phyloP scores from a whole-genome alignment of 495 filamentous ascomycete species.

The Penicillium nucicola region DNA sequence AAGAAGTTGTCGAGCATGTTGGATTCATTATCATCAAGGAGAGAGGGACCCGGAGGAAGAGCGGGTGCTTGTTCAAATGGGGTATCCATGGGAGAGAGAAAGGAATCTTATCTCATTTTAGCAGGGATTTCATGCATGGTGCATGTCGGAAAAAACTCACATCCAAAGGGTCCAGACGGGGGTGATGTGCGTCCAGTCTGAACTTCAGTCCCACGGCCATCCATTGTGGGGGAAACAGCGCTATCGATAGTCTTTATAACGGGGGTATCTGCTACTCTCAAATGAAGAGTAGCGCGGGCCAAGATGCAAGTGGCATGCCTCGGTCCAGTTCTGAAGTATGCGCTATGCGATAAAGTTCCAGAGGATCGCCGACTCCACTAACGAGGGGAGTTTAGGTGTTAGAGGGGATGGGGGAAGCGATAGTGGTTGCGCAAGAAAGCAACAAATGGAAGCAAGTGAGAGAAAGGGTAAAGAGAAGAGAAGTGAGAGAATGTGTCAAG shows the following conservation, averaged over 20 bases:
- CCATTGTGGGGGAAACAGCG: conserved; percentile 21
- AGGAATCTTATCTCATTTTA: conserved; percentile 31
- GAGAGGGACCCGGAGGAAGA: conserved; percentile 55
- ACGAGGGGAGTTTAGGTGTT: neutral
- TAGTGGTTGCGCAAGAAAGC: neutral
- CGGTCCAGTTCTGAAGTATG: conserved; percentile 2
- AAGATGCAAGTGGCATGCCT: conserved; percentile 34
- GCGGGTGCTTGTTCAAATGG: conserved; percentile 55
- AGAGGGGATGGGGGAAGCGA: neutral
- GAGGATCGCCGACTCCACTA: conserved; percentile 4
- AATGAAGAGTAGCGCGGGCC: conserved; percentile 23
- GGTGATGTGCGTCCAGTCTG: conserved; percentile 29
- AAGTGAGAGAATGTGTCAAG: neutral
- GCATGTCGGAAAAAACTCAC: conserved; percentile 38
- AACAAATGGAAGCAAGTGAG: neutral
- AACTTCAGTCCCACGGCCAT: conserved; percentile 29
- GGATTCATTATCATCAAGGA: conserved; percentile 60
- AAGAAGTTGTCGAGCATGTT: conserved; percentile 63
- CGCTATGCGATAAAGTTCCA: conserved; percentile 2
- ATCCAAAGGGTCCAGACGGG: conserved; percentile 55
- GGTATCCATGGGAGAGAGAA: conserved; percentile 48
- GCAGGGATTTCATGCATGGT: conserved; percentile 13
- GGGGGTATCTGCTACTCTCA: conserved; percentile 21
- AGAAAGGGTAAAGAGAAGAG: conserved; percentile 2
- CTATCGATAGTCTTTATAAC: neutral